These are phyloP conservation scores for Fusarium sp. DNA, from an alignment of 2,329 filamentous ascomycete genomes.

Conservation along the genomic window DNA sequence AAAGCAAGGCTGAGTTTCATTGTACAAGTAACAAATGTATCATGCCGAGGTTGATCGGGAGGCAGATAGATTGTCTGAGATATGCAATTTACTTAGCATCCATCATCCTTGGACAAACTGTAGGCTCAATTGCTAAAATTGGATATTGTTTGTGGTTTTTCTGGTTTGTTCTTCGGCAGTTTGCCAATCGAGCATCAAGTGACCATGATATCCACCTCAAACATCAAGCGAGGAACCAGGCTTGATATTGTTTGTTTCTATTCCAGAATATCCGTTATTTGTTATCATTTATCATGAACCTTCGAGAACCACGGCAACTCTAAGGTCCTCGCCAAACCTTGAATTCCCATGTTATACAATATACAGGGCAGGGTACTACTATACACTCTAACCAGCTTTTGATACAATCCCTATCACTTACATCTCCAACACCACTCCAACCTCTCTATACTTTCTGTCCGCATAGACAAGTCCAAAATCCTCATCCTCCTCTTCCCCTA, in stretches of 20 bases:
- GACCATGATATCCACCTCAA: neutral
- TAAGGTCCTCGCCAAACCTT: neutral
- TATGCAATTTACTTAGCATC: neutral
- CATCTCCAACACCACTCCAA: constrained; percentile 49
- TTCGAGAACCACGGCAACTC: neutral
- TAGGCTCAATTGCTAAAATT: neutral
- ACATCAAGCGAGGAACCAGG: neutral
- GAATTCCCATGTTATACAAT: no score
- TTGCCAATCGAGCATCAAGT: neutral
- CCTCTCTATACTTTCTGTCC: constrained; percentile 58
- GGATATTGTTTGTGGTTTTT: neutral
- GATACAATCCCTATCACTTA: constrained; percentile 4
- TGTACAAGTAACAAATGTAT: neutral
- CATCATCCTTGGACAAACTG: neutral
- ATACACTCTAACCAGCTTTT: constrained; percentile 22
- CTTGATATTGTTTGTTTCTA: neutral
- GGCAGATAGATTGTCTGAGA: constrained; percentile 2
- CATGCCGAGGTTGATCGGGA: neutral
- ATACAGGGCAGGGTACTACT: constrained; percentile 26
- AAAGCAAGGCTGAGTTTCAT: constrained; percentile 23
- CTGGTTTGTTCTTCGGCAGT: neutral
- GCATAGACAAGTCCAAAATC: constrained; percentile 60
- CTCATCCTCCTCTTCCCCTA: constrained; percentile 42
- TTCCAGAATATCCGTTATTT: neutral
- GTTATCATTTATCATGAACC: neutral